Base-by-base conservation (phyloP, 805 yeast genomes). In the Candida germanica region DNA sequence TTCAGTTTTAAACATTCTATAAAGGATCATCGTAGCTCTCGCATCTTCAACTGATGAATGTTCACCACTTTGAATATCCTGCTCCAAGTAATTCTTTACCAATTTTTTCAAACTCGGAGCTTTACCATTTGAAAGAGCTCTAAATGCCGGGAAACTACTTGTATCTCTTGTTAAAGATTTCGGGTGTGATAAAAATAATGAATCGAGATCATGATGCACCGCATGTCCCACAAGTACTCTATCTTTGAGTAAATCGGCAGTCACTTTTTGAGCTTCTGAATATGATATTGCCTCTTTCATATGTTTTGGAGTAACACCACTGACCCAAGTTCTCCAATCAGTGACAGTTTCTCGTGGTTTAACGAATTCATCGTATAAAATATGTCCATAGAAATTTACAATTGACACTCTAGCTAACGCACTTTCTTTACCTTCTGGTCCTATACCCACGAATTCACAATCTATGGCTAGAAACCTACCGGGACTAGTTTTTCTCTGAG, bases 41-140 rank as follows among this genome's bases (percentile, higher is more conserved):
- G 96, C 95, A 63, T 88, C 97, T 53, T 87, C 95, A 1, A 88
- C 86, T 0, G 96, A 86, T 3, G 93, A 83, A 62, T 89, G 96
- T 42, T 78, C 72, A 1, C 81, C 87, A 0, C 62, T 64, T 57
- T 88, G 96, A 39, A 88, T 85, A 7, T 76, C 79, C 2, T 73
- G 37, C 1, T 73, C 67, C 24, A 87, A 54, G 10, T 81, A 63
- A 47, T 75, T 79, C 40, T 69, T 64, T 1, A 83, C 61, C 20
- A 88, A 60, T 44, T 75, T 79, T 54, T 82, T 85, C 50, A 88
- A 66, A 29, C 82, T 66, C 2, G 96, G 96, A 0, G 84, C 73
- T 47, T 77, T 79, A 4, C 91, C 91, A 30, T 66, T 71, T 1
- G 86, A 64, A 16, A 78, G 66, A 36, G 71, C 64, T 53, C 79